phyloP scores from a whole-genome alignment of 768 basidiomycete genomes.

The Lenzites betulinus region DNA sequence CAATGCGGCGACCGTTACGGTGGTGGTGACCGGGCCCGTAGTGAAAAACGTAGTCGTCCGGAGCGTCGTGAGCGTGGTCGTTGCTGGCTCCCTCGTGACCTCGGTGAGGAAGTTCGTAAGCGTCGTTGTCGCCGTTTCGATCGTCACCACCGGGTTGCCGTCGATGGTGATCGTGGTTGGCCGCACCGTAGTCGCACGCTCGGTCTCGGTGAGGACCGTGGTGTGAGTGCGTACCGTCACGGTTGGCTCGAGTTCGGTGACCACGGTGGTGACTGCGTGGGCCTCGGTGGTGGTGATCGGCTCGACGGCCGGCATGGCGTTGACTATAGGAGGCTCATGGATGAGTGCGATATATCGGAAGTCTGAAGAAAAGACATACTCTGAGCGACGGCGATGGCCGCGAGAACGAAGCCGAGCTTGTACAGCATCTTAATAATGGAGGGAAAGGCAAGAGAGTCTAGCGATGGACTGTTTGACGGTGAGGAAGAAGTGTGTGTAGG shows the following conservation, averaged over 20 bases:
- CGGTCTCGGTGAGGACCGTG: not conserved
- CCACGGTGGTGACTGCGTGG: not conserved
- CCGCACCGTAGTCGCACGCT: not conserved
- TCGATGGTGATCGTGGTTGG: not conserved
- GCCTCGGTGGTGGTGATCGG: not conserved
- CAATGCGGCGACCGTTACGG: not conserved
- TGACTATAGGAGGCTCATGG: not conserved
- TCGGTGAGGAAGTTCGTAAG: not conserved
- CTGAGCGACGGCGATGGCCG: conserved; percentile 4
- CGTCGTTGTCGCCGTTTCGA: not conserved
- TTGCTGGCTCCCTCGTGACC: not conserved
- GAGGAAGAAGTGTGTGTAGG: too few species aligned
- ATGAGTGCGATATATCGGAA: not conserved
- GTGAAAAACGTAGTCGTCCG: not conserved
- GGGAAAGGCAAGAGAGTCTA: too few species aligned
- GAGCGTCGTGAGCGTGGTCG: not conserved
- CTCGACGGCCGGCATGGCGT: not conserved
- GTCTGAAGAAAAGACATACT: not conserved
- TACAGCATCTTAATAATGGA: not conserved
- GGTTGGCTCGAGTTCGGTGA: not conserved
- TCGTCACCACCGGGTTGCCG: not conserved
- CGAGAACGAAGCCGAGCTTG: not conserved
- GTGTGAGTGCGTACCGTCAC: not conserved
- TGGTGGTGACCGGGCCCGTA: not conserved
- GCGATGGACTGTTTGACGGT: too few species aligned